These are phyloP conservation scores for Scenedesmus sp. DNA, from an alignment of 163 green algal species.

Conservation along the genomic window DNA sequence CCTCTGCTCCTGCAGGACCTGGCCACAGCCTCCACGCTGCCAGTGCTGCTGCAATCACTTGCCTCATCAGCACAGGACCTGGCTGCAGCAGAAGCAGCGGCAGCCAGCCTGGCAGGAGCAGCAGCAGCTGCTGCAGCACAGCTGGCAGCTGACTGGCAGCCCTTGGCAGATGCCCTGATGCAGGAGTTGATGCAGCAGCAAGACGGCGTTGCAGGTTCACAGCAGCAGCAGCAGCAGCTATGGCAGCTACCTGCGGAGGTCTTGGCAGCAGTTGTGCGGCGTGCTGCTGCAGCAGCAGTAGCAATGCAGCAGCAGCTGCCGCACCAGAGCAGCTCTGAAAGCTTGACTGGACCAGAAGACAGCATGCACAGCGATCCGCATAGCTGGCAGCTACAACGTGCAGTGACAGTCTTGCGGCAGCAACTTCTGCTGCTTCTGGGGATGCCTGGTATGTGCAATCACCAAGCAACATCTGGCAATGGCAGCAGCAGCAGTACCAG, in stretches of 20 bases:
- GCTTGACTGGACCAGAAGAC: neutral
- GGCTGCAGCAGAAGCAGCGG: neutral
- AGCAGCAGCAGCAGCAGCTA: neutral
- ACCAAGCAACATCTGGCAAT: neutral
- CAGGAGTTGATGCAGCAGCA: neutral
- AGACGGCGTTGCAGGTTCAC: neutral
- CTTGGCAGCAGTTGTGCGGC: neutral
- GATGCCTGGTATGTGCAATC: neutral
- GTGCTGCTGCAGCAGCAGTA: neutral
- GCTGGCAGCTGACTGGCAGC: neutral
- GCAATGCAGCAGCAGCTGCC: neutral
- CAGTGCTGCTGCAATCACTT: constrained; percentile 26
- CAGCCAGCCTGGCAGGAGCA: neutral
- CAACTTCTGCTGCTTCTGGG: neutral
- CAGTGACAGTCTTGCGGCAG: neutral
- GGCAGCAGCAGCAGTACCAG: neutral
- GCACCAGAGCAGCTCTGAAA: neutral
- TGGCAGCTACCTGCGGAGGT: neutral
- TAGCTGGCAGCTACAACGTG: neutral
- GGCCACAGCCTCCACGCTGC: neutral
- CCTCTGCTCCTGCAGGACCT: neutral
- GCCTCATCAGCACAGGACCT: neutral
- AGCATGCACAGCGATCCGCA: neutral
- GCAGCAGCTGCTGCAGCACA: constrained; percentile 10
- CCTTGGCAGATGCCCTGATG: neutral